These are phyloP conservation scores for Protomyces inundatus DNA, from an alignment of 1,139 yeast genomes.

Conservation along the genomic window DNA sequence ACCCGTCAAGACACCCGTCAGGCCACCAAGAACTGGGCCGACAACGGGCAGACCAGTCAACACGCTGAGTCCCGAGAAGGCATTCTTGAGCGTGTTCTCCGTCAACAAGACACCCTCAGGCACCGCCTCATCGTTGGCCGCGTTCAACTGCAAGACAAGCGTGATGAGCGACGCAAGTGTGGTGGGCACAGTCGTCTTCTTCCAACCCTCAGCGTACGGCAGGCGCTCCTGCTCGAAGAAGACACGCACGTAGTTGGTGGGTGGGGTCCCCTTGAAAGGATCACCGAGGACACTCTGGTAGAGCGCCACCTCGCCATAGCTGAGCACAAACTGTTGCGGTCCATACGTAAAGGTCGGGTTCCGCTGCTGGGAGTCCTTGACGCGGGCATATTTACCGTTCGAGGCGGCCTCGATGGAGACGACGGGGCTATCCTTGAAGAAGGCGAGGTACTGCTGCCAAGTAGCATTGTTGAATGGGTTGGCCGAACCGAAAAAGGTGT, in stretches of 20 bases:
- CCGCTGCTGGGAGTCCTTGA: background rate
- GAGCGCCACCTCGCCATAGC: slow-evolving; percentile 18
- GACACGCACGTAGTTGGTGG: slow-evolving; percentile 7
- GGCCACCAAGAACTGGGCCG: background rate
- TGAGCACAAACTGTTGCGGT: slow-evolving; percentile 13
- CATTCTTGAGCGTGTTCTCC: slow-evolving; percentile 6
- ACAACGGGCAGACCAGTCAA: slow-evolving; percentile 1
- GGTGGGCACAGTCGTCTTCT: slow-evolving; percentile 6
- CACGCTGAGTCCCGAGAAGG: slow-evolving; percentile 8
- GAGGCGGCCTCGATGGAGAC: slow-evolving; percentile 9
- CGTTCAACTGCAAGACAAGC: slow-evolving; percentile 9
- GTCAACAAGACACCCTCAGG: slow-evolving; percentile 12
- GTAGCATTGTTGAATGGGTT: slow-evolving; percentile 12
- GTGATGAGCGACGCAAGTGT: slow-evolving; percentile 3
- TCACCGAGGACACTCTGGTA: slow-evolving; percentile 18
- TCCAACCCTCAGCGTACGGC: slow-evolving; percentile 19
- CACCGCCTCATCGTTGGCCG: slow-evolving; percentile 9
- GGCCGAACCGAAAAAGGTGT: slow-evolving; percentile 7
- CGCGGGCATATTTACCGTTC: slow-evolving; percentile 10
- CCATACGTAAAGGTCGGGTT: slow-evolving; percentile 14
- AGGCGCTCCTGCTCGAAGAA: slow-evolving; percentile 15
- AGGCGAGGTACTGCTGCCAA: slow-evolving; percentile 13
- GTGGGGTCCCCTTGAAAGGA: slow-evolving; percentile 12
- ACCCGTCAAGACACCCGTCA: background rate
- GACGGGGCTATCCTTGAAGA: background rate